A percentile compares a stretch with the other conserved stretches of the same genome.
Evolutionary conservation across 23 red algal species (phyloP).

Genomic region (Cyanidioschyzon merolae): DNA sequence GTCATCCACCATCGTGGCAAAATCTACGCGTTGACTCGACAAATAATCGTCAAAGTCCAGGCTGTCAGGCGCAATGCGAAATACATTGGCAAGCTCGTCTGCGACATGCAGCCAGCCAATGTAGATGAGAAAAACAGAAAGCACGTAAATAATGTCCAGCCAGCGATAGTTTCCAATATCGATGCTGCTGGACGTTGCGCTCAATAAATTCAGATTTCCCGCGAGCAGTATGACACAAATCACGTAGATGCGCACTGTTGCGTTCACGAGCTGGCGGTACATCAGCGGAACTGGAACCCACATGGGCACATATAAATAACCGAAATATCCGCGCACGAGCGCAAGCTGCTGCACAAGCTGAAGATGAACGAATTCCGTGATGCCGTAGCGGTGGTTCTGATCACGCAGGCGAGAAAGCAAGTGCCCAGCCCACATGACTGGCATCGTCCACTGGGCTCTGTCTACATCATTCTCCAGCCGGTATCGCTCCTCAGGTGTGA

Average conservation of each 20-base stretch:
- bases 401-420: slow-evolving; percentile 7
- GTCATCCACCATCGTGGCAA: slow-evolving; percentile 19
- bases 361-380: neutral
- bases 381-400: slow-evolving; percentile 8
- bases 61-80: neutral
- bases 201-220: slow-evolving; percentile 1
- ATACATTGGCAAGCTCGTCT: slow-evolving; percentile 3
- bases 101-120: slow-evolving; percentile 19
- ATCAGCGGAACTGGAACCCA: slow-evolving; percentile 13
- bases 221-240: neutral
- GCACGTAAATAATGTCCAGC: neutral
- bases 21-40: slow-evolving; percentile 3
- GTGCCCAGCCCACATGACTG: slow-evolving; percentile 13
- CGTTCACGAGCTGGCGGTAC: slow-evolving; percentile 18
- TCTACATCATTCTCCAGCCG: slow-evolving; percentile 8
- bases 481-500: slow-evolving; percentile 4
- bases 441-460: slow-evolving; percentile 1
- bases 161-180: neutral
- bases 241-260: slow-evolving; percentile 14
- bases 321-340: neutral
- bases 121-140: neutral
- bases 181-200: neutral
- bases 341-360: neutral
- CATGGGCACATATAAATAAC: neutral
- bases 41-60: slow-evolving; percentile 14